A percentile compares a stretch with the other conserved stretches of the same genome.
Evolutionary conservation across 305 asterid genomes (phyloP).

Genomic region (Fraxinus latifolia): DNA sequence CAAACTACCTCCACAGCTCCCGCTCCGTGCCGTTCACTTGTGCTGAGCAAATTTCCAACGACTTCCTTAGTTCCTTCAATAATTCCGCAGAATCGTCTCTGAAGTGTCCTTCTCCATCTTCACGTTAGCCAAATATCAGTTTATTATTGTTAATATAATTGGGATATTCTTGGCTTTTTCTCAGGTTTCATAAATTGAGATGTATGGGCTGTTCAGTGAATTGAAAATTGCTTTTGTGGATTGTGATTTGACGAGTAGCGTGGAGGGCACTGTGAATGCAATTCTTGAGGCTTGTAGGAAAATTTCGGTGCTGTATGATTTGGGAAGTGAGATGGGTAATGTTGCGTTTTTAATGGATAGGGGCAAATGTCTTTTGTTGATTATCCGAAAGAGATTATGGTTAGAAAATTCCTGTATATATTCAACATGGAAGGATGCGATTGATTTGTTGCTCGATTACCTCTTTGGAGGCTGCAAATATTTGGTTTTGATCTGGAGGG

Average conservation of each 20-base stretch:
- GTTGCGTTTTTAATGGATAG: not conserved
- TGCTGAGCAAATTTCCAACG: not conserved
- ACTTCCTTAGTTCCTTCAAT: not conserved
- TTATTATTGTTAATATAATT: not conserved
- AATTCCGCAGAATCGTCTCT: not conserved
- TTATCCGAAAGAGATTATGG: not conserved
- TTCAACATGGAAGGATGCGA: not conserved
- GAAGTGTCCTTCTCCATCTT: not conserved
- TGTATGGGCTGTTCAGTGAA: not conserved
- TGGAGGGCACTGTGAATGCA: not conserved
- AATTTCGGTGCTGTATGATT: not conserved
- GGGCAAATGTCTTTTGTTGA: not conserved
- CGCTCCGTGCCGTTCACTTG: not conserved
- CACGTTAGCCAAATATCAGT: not conserved
- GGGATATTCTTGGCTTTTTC: not conserved
- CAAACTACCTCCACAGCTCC: slow-evolving; percentile 29
- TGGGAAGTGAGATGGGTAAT: not conserved
- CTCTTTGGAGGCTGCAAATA: not conserved
- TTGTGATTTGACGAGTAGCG: not conserved
- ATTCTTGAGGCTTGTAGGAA: not conserved
- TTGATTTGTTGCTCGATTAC: not conserved
- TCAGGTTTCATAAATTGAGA: not conserved
- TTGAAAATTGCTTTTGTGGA: not conserved
- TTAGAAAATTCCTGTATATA: not conserved
- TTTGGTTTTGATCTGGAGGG: not conserved